These are phyloP conservation scores for Hypoxylon sp. DNA, from an alignment of 2,329 filamentous ascomycete genomes.

Conservation along the genomic window DNA sequence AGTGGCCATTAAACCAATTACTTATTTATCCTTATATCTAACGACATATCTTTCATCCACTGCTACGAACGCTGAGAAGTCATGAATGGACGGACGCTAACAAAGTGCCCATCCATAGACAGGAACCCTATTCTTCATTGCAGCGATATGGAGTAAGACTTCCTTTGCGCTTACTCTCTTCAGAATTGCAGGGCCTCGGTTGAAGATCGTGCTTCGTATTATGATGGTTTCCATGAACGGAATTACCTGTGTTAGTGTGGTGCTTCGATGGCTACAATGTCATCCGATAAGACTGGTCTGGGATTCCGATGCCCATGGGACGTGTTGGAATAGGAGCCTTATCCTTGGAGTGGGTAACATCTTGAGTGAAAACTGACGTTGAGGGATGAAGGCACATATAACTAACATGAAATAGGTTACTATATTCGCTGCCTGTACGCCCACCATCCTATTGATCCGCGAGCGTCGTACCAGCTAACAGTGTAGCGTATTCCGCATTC, in stretches of 20 bases:
- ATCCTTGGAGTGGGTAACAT: conserved; percentile 28
- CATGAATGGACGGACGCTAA: not conserved
- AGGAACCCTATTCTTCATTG: conserved; percentile 52
- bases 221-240: conserved; percentile 54
- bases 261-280: conserved; percentile 47
- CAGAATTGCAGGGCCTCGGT: conserved; percentile 50
- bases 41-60: not conserved
- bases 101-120: conserved; percentile 22
- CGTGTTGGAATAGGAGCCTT: conserved; percentile 39
- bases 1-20: not conserved
- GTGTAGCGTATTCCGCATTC: conserved; percentile 49
- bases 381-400: not conserved
- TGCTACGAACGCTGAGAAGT: not conserved
- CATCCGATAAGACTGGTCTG: conserved; percentile 32
- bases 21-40: not conserved
- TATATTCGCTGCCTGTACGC: conserved; percentile 38
- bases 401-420: conserved; percentile 28
- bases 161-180: conserved; percentile 58
- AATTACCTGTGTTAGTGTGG: conserved; percentile 45
- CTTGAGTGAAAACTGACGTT: not conserved
- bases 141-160: conserved; percentile 58
- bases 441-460: not conserved
- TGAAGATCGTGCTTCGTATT: conserved; percentile 52
- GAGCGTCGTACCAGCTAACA: conserved; percentile 7
- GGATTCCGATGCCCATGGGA: conserved; percentile 30